phyloP scores from a whole-genome alignment of 805 yeast species.

The Hanseniaspora occidentalis region DNA sequence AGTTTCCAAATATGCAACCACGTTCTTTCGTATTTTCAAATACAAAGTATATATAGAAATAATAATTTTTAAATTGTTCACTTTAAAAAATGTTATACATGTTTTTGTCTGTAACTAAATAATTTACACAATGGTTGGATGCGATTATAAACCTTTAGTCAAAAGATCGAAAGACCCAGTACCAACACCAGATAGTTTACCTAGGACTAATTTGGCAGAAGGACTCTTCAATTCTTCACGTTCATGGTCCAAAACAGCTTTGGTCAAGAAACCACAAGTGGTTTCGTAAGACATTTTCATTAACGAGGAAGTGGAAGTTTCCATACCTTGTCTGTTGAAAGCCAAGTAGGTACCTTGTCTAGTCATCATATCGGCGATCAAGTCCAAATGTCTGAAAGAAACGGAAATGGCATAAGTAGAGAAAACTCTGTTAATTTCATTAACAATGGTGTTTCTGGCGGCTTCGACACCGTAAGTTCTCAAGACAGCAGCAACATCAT shows the following conservation, averaged over 20 bases:
- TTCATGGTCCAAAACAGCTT: slow-evolving; percentile 89
- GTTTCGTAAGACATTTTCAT: slow-evolving; percentile 99
- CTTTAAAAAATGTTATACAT: not conserved
- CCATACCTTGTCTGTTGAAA: slow-evolving; percentile 97
- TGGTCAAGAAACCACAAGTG: slow-evolving; percentile 92
- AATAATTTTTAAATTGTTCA: not conserved
- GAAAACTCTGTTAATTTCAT: slow-evolving; percentile 92
- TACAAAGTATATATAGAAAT: not conserved
- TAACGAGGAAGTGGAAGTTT: slow-evolving; percentile 86
- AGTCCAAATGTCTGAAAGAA: slow-evolving; percentile 84
- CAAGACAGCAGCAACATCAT: slow-evolving; percentile 85
- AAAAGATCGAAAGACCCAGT: slow-evolving; percentile 88
- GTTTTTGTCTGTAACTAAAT: too few species aligned
- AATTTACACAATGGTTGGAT: not conserved
- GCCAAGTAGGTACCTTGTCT: slow-evolving; percentile 96
- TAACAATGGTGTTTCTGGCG: slow-evolving; percentile 92
- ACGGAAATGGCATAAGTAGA: slow-evolving; percentile 93
- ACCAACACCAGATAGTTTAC: slow-evolving; percentile 83
- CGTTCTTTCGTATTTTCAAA: not conserved
- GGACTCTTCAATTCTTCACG: slow-evolving; percentile 83
- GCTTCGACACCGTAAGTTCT: slow-evolving; percentile 97
- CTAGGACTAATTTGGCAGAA: slow-evolving; percentile 84
- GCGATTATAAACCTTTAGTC: slow-evolving; percentile 22
- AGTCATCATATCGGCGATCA: slow-evolving; percentile 98
- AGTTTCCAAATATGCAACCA: not conserved